Conservation (phyloP, 352 stramenopile genomes). For the Globisporangium rhizosaccharum region DNA sequence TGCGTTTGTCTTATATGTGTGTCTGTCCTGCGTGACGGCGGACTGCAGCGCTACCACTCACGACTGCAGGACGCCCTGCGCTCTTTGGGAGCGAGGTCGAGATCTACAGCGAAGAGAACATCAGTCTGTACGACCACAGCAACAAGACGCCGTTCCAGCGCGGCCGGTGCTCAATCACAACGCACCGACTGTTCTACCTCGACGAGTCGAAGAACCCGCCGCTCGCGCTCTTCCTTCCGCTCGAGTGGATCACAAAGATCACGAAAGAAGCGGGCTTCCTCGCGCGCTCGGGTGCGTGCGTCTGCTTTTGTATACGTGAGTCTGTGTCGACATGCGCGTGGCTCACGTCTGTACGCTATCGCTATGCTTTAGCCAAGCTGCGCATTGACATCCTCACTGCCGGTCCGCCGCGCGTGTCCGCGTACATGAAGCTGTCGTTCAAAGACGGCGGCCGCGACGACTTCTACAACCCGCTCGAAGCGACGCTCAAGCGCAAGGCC, state of each 20-base stretch:
- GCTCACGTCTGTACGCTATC: background rate
- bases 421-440: conserved; percentile 83
- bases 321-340: background rate
- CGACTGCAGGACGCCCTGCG: conserved; percentile 54
- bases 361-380: conserved; percentile 45
- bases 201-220: conserved; percentile 46
- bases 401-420: conserved; percentile 31
- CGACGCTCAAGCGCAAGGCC: conserved; percentile 54
- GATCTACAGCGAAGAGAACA: conserved; percentile 83
- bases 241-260: conserved; percentile 64
- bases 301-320: background rate
- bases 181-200: conserved; percentile 81
- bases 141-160: conserved; percentile 68
- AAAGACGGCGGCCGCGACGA: conserved; percentile 82
- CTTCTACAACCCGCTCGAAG: conserved; percentile 73
- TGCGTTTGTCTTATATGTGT: background rate
- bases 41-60: conserved; percentile 56
- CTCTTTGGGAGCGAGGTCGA: conserved; percentile 82
- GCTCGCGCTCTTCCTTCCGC: conserved; percentile 59
- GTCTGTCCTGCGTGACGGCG: background rate
- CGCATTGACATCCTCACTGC: conserved; percentile 57
- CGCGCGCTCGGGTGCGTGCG: conserved; percentile 41
- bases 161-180: conserved; percentile 77
- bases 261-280: conserved; percentile 83
- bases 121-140: conserved; percentile 77